Conservation (phyloP, 2,329 filamentous ascomycete species). For the Botrytis tulipae region DNA sequence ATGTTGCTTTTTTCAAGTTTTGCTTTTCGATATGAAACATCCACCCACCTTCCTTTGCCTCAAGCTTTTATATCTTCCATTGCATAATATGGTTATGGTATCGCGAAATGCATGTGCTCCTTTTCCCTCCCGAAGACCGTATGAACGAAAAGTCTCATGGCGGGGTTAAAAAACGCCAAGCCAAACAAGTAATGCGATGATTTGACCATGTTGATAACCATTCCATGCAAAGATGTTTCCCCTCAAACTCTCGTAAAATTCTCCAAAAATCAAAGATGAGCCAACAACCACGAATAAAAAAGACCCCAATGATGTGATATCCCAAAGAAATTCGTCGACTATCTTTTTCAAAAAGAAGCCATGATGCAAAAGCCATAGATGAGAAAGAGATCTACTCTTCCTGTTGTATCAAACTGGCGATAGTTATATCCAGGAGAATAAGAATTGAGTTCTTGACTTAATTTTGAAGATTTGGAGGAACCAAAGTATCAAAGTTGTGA, state of each 20-base stretch:
- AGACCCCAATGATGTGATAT: constrained; percentile 8
- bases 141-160: background rate
- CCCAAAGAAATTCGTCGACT: constrained; percentile 14
- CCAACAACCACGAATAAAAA: background rate
- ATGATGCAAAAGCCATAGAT: constrained; percentile 13
- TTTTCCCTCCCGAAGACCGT: background rate
- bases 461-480: constrained; percentile 4
- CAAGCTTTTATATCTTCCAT: background rate
- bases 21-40: background rate
- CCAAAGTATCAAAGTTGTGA: background rate
- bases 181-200: constrained; percentile 4
- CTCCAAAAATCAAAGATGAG: background rate
- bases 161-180: background rate
- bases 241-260: background rate
- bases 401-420: constrained; percentile 1
- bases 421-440: constrained; percentile 14
- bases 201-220: background rate
- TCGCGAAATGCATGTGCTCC: constrained; percentile 5
- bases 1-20: background rate
- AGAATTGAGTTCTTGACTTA: constrained; percentile 4
- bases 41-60: background rate
- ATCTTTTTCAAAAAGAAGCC: constrained; percentile 18
- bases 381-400: constrained; percentile 14
- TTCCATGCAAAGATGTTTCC: constrained; percentile 2
- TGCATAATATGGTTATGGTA: background rate